phyloP scores from a whole-genome alignment of 2,329 filamentous ascomycete genomes.

The Fusarium redolens region DNA sequence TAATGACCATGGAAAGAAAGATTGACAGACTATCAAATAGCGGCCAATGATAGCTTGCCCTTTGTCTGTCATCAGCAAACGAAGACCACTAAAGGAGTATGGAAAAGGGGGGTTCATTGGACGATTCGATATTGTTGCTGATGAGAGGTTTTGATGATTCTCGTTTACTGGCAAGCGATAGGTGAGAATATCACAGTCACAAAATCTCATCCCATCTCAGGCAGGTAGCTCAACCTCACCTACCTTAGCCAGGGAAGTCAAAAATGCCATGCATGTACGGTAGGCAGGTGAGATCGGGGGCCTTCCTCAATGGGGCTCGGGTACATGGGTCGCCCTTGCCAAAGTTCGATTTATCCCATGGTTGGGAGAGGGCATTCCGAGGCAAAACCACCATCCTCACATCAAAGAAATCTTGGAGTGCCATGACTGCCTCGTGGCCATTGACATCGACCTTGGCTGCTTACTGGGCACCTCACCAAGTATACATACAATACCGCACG shows the following conservation, averaged over 20 bases:
- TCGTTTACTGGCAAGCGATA: slow-evolving; percentile 5
- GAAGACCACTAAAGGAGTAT: slow-evolving; percentile 5
- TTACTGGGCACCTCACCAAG: neutral
- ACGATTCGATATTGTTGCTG: slow-evolving; percentile 23
- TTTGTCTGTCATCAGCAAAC: slow-evolving; percentile 12
- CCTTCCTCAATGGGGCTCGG: slow-evolving; percentile 10
- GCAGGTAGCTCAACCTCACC: neutral
- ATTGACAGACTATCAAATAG: neutral
- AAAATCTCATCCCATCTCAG: neutral
- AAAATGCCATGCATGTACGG: slow-evolving; percentile 23
- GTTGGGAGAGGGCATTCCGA: slow-evolving; percentile 5
- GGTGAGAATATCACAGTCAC: slow-evolving; percentile 7
- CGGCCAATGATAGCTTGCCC: slow-evolving; percentile 20
- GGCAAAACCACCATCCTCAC: slow-evolving; percentile 17
- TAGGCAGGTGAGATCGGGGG: slow-evolving; percentile 34
- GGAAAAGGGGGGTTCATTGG: slow-evolving; percentile 2
- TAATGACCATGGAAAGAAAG: slow-evolving; percentile 14
- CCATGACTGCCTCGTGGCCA: slow-evolving; percentile 14
- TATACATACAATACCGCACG: neutral
- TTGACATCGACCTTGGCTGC: slow-evolving; percentile 5
- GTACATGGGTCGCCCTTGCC: slow-evolving; percentile 18
- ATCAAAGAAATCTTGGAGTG: neutral
- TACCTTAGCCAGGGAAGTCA: neutral
- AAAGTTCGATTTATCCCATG: slow-evolving; percentile 6
- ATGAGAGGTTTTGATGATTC: slow-evolving; percentile 20